A percentile compares a stretch with the other conserved stretches of the same genome.
These are phyloP conservation scores for Hortiboletus campestris DNA, from an alignment of 768 basidiomycete species.

Conservation along the genomic window DNA sequence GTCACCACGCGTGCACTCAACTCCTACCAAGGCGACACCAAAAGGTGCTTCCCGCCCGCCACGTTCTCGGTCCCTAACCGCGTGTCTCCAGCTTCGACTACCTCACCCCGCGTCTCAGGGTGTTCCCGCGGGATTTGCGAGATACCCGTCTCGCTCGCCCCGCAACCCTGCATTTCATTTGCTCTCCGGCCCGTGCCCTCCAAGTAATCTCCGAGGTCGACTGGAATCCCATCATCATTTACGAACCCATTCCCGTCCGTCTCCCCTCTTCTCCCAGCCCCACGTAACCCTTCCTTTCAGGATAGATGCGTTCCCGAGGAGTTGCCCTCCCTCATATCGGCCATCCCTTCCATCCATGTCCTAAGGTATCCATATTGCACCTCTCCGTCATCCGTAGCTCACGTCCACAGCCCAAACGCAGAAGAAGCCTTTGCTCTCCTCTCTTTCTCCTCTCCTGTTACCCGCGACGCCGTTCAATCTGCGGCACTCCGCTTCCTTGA, in stretches of 20 bases:
- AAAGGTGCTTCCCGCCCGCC: constrained; percentile 47
- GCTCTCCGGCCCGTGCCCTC: constrained; percentile 71
- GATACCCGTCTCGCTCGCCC: constrained; percentile 52
- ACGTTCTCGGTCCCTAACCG: constrained; percentile 3
- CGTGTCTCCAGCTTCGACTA: constrained; percentile 65
- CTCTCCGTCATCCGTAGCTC: not conserved
- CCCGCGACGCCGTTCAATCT: constrained; percentile 55
- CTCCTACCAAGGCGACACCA: constrained; percentile 66
- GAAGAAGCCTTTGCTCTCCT: constrained; percentile 75
- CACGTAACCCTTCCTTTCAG: constrained; percentile 35
- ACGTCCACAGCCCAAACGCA: constrained; percentile 69
- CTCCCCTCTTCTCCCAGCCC: not conserved
- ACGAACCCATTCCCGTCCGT: constrained; percentile 84
- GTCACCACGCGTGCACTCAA: constrained; percentile 75
- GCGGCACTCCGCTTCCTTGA: constrained; percentile 65
- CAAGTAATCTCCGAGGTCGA: constrained; percentile 64
- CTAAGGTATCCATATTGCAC: constrained; percentile 51
- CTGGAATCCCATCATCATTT: constrained; percentile 72
- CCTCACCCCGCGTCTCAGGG: constrained; percentile 63
- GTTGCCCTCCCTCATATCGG: constrained; percentile 58
- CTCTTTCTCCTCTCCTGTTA: constrained; percentile 44
- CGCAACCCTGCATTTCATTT: constrained; percentile 74
- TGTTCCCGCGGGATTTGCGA: constrained; percentile 68
- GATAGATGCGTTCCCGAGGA: constrained; percentile 79
- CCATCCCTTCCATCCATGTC: constrained; percentile 60